Percentiles rank a stretch among this genome's conserved stretches.
Conservation (phyloP, 495 filamentous ascomycete genomes). For the Aspergillus coremiiformis region DNA sequence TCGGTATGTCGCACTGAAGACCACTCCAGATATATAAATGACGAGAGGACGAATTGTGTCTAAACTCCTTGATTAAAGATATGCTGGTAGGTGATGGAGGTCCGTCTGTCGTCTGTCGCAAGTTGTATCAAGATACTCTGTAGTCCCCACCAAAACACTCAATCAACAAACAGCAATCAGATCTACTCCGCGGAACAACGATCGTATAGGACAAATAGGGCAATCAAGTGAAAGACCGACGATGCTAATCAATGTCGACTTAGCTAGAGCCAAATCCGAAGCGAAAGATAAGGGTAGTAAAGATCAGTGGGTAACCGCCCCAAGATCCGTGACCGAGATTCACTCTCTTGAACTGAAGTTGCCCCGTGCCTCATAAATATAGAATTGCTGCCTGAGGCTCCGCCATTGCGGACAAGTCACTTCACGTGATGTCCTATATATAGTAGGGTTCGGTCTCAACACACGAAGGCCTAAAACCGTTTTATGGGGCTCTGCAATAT, state of each 20-base stretch:
- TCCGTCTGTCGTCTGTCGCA: background rate
- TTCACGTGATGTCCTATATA: conserved; percentile 5
- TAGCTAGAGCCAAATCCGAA: background rate
- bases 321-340: background rate
- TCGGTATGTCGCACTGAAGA: background rate
- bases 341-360: background rate
- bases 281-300: background rate
- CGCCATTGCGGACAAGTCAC: background rate
- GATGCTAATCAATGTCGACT: background rate
- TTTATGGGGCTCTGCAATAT: too few species aligned
- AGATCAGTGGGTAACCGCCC: background rate
- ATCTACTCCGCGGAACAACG: background rate
- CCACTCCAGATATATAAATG: background rate
- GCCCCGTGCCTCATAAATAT: background rate
- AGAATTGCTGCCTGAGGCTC: background rate
- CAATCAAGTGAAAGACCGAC: background rate
- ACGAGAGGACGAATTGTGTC: background rate
- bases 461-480: background rate
- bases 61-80: background rate
- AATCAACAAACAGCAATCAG: background rate
- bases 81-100: background rate
- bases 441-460: background rate
- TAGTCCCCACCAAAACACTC: conserved; percentile 13
- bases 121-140: conserved; percentile 5
- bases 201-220: background rate